Base-by-base conservation (phyloP, 1,284 basidiomycete species). In the Ustilago cynodontis region DNA sequence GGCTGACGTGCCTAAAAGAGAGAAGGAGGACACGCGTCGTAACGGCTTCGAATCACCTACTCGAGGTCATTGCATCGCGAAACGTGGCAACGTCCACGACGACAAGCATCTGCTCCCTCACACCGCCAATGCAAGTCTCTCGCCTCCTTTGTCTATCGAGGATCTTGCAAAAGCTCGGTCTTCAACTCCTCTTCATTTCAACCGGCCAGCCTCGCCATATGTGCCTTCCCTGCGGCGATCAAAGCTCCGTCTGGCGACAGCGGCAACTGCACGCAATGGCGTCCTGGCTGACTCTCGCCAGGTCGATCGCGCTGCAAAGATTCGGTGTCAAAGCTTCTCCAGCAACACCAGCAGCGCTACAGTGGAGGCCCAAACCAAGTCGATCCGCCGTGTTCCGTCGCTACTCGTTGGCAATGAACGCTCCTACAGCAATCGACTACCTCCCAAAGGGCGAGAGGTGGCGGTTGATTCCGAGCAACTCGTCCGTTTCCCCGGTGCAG, bases 111-210 rank as follows among this genome's bases (percentile, higher is more conserved):
- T 28, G 33, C 31, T 9, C 3, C 37, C 54, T 9, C 54, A 56
- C 4, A 43, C 22, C n/a, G 31, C 54, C 8, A 22, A 56, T 14
- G 24, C 54, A 41, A 43, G 16, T n/a, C 39, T 49, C 47, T 26
- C 16, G 24, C 8, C 37, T 33, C 6, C 28, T 31, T 28, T 41
- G 2, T 39, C 39, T 7, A 61, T 61, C 39, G 59, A 61, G 20
- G 49, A 52, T 18, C 18, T 61, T 33, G 59, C 59, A 13, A 53
- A 20, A 28, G 39, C 59, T 6, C 59, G 59, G 16, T 61, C 59
- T 16, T 45, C 50, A 1, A 61, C 59, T 41, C 59, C 50, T 11
- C 59, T 61, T 22, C 59, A 61, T 29, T 61, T 61, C 51, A 47
- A 53, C 22, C 50, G 50, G 20, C 50, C 59, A 3, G 37, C 50